Conservation (phyloP, 768 basidiomycete species). For the Lanmaoa rubissima region DNA sequence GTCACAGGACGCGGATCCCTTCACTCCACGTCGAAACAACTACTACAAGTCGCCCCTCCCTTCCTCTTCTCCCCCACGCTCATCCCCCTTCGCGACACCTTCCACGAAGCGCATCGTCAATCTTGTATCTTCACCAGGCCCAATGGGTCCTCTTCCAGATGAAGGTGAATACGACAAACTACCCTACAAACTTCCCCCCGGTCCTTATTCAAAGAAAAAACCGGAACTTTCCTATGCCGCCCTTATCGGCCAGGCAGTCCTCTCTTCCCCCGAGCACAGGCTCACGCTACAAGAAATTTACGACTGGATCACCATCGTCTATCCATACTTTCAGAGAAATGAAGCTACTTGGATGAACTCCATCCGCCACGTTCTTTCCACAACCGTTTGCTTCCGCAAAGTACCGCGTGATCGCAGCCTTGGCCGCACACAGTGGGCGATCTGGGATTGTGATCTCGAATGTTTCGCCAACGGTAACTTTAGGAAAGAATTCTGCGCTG, state of each 20-base stretch:
- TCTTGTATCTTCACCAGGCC: constrained; percentile 82
- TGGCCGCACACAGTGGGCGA: constrained; percentile 86
- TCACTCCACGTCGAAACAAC: constrained; percentile 50
- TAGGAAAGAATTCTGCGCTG: constrained; percentile 55
- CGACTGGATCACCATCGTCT: constrained; percentile 90
- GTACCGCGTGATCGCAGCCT: constrained; percentile 71
- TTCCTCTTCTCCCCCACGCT: constrained; percentile 57
- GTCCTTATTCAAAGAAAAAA: constrained; percentile 76
- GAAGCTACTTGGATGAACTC: constrained; percentile 99
- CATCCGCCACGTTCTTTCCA: constrained; percentile 93
- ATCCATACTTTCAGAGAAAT: constrained; percentile 89
- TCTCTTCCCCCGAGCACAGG: constrained; percentile 78
- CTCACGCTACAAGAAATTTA: constrained; percentile 96
- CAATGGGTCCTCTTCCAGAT: constrained; percentile 62
- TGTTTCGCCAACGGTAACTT: constrained; percentile 87
- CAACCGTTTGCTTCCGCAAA: constrained; percentile 89
- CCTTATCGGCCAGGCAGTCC: constrained; percentile 91
- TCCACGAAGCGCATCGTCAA: constrained; percentile 55
- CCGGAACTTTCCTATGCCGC: constrained; percentile 93
- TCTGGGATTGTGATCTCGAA: constrained; percentile 76
- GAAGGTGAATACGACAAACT: constrained; percentile 65
- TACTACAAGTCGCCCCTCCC: constrained; percentile 50
- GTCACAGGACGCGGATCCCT: constrained; percentile 39
- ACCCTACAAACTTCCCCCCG: constrained; percentile 78
- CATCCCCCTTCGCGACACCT: constrained; percentile 67